Base-by-base conservation (phyloP, 352 stramenopile genomes). In the Phytophthora kernoviae region DNA sequence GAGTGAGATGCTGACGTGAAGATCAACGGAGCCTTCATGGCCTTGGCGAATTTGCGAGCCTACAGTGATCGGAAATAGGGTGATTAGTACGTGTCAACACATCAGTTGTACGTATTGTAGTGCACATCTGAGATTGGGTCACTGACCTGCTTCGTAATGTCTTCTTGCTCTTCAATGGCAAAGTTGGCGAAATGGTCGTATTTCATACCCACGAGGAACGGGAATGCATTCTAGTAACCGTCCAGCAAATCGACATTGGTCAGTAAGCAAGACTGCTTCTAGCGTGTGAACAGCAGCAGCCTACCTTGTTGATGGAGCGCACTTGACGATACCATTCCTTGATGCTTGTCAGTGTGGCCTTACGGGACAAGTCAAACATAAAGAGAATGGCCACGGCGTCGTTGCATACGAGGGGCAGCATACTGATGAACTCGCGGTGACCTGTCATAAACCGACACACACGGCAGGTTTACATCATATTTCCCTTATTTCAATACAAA, bases 321-420 rank as follows among this genome's bases (percentile, higher is more conserved):
- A 96, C 87, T 84, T 96, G 87, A 37, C 86, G 81, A 70, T 96
- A 96, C 93, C 93, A 98, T 65, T 98, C 93, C 62, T 97, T 97
- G 30, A 98, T 75, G 56, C 87, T 96, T 24, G 88, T 93, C 18
- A 98, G 81, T 36, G 92, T 98, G 10, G 84, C 82, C 59, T 97
- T 97, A n/a, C 91, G 77, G 34, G 90, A 91, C 22, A 98, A 73
- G 54, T 98, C 93, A 64, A 98, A 98, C 91, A 98, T 97, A 71
- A 98, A 98, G n/a, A 98, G 79, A 34, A 98, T 96, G 20, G 92
- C 93, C 12, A 98, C 88, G 0, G 93, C 93, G 60, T 98, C 93
- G 60, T 98, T 98, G 83, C 93, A 98, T 17, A 98, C 90, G 12
- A 98, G 86, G 36, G 93, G 93, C 17, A 98, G 79, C 93, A 98